phyloP scores from a whole-genome alignment of 2,329 filamentous ascomycete species.

The Sarocladiaceae sp. region DNA sequence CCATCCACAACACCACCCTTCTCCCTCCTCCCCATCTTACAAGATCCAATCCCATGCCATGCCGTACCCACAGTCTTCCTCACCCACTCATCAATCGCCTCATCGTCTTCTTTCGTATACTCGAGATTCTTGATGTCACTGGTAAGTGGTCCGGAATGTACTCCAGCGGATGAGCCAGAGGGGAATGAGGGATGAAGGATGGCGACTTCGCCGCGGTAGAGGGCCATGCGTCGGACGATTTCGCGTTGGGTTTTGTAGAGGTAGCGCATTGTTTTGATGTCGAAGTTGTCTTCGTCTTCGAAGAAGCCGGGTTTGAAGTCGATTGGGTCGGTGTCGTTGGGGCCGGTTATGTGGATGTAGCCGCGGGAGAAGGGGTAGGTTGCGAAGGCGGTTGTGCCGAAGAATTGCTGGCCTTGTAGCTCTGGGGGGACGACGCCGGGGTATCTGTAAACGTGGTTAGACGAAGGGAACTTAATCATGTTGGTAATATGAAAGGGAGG shows the following conservation, averaged over 20 bases:
- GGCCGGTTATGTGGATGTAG: constrained; percentile 53
- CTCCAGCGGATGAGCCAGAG: constrained; percentile 32
- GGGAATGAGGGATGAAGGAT: constrained; percentile 41
- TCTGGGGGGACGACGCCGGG: no score
- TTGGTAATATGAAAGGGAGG: no score
- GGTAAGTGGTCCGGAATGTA: constrained; percentile 36
- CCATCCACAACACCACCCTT: constrained; percentile 35
- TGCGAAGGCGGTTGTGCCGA: constrained; percentile 47
- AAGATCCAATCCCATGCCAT: constrained; percentile 39
- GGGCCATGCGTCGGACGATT: constrained; percentile 51
- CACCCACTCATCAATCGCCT: constrained; percentile 37
- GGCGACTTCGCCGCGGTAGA: constrained; percentile 45
- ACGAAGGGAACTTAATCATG: no score
- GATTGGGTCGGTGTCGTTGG: constrained; percentile 34
- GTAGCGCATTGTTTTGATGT: constrained; percentile 59
- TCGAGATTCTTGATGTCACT: constrained; percentile 33
- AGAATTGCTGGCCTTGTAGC: constrained; percentile 39
- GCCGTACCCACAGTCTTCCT: constrained; percentile 31
- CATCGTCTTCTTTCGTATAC: constrained; percentile 43
- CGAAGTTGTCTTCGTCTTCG: constrained; percentile 46
- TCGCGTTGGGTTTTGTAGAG: constrained; percentile 63
- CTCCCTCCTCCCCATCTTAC: constrained; percentile 34
- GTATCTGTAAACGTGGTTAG: no score
- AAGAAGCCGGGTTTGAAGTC: constrained; percentile 58
- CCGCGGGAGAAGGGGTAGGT: constrained; percentile 59